Conservation (phyloP, 176 grass and related monocot genomes). For the Avena sativa region DNA sequence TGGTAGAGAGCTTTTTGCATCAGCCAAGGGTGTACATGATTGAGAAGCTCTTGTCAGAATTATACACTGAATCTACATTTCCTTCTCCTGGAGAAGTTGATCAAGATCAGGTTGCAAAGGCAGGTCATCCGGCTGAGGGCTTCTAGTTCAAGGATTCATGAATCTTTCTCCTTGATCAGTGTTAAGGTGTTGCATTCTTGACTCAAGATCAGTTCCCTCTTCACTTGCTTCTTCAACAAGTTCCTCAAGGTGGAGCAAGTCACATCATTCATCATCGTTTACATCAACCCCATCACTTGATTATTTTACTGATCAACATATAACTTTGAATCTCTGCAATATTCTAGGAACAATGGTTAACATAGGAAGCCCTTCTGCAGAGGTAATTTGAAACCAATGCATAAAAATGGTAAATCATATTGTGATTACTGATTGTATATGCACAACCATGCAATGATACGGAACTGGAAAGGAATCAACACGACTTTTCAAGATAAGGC, state of each 20-base stretch:
- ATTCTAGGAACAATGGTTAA: slow-evolving; percentile 18
- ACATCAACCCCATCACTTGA: slow-evolving; percentile 42
- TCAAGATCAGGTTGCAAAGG: slow-evolving; percentile 55
- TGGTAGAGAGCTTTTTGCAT: slow-evolving; percentile 55
- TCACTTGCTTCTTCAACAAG: slow-evolving; percentile 41
- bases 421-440: neutral
- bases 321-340: slow-evolving; percentile 48
- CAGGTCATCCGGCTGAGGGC: neutral
- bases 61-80: slow-evolving; percentile 57
- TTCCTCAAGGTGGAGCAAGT: slow-evolving; percentile 34
- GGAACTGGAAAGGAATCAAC: neutral
- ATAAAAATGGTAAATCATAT: neutral
- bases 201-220: slow-evolving; percentile 49
- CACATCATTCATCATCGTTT: slow-evolving; percentile 49
- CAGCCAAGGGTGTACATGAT: slow-evolving; percentile 34
- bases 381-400: neutral
- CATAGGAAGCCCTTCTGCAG: neutral
- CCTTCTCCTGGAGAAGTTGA: slow-evolving; percentile 61
- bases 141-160: slow-evolving; percentile 46
- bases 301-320: slow-evolving; percentile 41
- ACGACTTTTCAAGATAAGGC: neutral
- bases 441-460: neutral
- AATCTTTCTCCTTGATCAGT: slow-evolving; percentile 51
- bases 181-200: slow-evolving; percentile 45
- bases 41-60: slow-evolving; percentile 57